Conservation (phyloP, 495 filamentous ascomycete genomes). For the Aspergillus ostianus region DNA sequence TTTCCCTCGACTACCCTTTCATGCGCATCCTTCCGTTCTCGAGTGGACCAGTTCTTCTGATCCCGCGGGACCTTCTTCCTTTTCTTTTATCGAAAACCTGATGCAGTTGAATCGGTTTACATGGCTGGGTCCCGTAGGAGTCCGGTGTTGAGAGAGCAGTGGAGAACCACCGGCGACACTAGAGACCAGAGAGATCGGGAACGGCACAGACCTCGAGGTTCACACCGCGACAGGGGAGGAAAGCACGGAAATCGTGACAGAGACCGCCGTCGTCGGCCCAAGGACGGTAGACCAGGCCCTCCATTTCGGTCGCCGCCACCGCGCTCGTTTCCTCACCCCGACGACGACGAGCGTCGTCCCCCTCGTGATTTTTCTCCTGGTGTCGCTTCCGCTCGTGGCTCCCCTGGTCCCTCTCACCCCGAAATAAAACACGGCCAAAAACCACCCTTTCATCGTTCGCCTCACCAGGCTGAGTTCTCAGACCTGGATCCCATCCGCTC, state of each 20-base stretch:
- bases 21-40: slow-evolving; percentile 13
- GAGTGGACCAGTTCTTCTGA: slow-evolving; percentile 12
- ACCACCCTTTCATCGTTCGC: slow-evolving; percentile 18
- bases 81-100: slow-evolving; percentile 27
- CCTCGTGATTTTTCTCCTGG: slow-evolving; percentile 32
- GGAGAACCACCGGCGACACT: slow-evolving; percentile 47
- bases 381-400: slow-evolving; percentile 31
- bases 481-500: slow-evolving; percentile 12
- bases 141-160: slow-evolving; percentile 58
- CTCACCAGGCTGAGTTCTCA: slow-evolving; percentile 19
- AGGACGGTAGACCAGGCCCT: slow-evolving; percentile 31
- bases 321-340: slow-evolving; percentile 31
- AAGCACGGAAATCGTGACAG: slow-evolving; percentile 32
- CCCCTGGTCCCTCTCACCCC: slow-evolving; percentile 25
- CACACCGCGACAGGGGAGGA: slow-evolving; percentile 39
- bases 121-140: slow-evolving; percentile 60
- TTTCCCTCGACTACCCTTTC: slow-evolving; percentile 15
- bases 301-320: slow-evolving; percentile 37
- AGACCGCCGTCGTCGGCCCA: slow-evolving; percentile 32
- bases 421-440: slow-evolving; percentile 14
- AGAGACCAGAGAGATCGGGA: slow-evolving; percentile 40
- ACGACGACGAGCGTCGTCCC: slow-evolving; percentile 30
- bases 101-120: slow-evolving; percentile 44
- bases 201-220: slow-evolving; percentile 39
- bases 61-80: slow-evolving; percentile 12